Evolutionary conservation across 228 moss, liverwort and hornwort species (phyloP).

Genomic region (Sphagnum magellanicum): DNA sequence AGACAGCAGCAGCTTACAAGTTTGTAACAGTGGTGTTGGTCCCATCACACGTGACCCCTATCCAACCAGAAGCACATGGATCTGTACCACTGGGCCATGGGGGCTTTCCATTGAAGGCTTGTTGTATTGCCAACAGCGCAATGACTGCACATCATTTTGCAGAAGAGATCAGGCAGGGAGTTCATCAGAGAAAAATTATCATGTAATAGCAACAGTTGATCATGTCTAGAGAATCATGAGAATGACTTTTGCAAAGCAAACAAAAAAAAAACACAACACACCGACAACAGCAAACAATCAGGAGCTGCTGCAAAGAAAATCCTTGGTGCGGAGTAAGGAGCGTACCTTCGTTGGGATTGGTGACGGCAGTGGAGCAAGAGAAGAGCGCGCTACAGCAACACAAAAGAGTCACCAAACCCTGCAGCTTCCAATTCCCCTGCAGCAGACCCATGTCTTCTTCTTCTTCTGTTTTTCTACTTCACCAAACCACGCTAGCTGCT

Average conservation of each 20-base stretch:
- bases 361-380: slow-evolving; percentile 7
- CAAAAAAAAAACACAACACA: background rate
- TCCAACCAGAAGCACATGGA: slow-evolving; percentile 22
- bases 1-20: slow-evolving; percentile 15
- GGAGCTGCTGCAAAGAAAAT: background rate
- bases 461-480: too few relatives aligned
- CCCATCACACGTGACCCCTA: slow-evolving; percentile 21
- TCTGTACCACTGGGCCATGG: slow-evolving; percentile 22
- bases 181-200: background rate
- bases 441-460: too few relatives aligned
- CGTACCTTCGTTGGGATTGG: slow-evolving; percentile 43
- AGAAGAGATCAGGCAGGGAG: background rate
- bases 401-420: slow-evolving; percentile 8
- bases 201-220: background rate
- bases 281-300: background rate
- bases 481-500: too few relatives aligned
- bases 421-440: too few relatives aligned
- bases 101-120: slow-evolving; percentile 16
- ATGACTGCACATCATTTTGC: slow-evolving; percentile 14
- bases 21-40: slow-evolving; percentile 12
- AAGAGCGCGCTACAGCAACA: slow-evolving; percentile 19
- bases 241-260: background rate
- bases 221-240: background rate
- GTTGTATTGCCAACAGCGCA: slow-evolving; percentile 21
- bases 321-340: background rate